A percentile compares a stretch with the other conserved stretches of the same genome.
phyloP scores from a whole-genome alignment of 352 stramenopile genomes.

The Blastocystis sp. region DNA sequence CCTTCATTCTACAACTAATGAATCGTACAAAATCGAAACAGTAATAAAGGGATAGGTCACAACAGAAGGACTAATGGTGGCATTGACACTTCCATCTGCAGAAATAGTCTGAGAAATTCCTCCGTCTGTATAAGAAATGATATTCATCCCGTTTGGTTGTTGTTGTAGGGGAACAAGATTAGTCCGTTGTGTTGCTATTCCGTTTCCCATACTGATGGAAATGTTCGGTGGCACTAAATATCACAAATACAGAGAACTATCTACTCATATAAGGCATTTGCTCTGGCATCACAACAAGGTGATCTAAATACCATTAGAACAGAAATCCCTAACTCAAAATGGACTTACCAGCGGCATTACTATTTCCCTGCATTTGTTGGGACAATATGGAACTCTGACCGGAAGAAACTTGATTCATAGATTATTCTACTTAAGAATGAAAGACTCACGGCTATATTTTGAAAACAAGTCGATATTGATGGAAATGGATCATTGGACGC shows the following conservation, averaged over 20 bases:
- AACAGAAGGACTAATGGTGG: neutral
- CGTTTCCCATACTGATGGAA: constrained; percentile 3
- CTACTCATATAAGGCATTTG: constrained; percentile 50
- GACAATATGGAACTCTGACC: neutral
- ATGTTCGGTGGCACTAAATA: constrained; percentile 15
- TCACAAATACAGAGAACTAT: neutral
- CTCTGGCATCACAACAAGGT: constrained; percentile 40
- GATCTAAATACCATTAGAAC: constrained; percentile 13
- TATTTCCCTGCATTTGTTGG: constrained; percentile 26
- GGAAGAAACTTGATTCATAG: constrained; percentile 5
- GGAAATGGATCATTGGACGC: constrained; percentile 51
- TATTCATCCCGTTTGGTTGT: constrained; percentile 9
- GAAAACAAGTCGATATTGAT: constrained; percentile 1
- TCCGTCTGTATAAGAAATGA: constrained; percentile 26
- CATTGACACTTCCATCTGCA: neutral
- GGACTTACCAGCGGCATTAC: neutral
- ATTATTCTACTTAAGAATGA: neutral
- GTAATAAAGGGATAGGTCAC: constrained; percentile 18
- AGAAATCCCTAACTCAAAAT: neutral
- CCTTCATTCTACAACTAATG: constrained; percentile 2
- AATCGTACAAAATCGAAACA: neutral
- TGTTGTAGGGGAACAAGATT: neutral
- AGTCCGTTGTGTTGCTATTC: neutral
- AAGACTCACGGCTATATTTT: neutral
- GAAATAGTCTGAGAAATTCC: neutral